Percentiles rank a stretch among this genome's conserved stretches.
phyloP scores from a whole-genome alignment of 2,329 filamentous ascomycete species.

The Pyrenochaeta sp. region DNA sequence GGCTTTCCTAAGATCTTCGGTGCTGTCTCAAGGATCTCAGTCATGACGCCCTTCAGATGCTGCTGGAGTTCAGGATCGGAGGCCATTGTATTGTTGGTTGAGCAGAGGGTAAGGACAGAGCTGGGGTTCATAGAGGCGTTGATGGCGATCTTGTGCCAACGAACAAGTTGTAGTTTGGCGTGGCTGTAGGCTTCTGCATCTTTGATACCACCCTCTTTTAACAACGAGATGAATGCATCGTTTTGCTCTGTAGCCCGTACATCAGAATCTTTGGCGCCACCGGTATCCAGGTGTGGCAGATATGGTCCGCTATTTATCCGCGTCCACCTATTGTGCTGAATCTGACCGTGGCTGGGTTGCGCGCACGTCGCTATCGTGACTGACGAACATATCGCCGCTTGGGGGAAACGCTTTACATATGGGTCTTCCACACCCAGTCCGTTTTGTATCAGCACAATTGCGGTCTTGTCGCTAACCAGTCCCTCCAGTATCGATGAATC shows the following conservation, averaged over 20 bases:
- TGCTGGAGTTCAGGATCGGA: conserved; percentile 67
- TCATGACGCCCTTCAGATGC: conserved; percentile 73
- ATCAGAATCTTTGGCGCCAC: conserved; percentile 25
- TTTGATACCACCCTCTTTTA: conserved; percentile 68
- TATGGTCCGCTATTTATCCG: conserved; percentile 75
- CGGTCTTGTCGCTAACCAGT: conserved; percentile 62
- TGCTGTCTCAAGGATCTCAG: conserved; percentile 72
- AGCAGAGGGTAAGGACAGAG: conserved; percentile 71
- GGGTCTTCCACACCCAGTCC: conserved; percentile 75
- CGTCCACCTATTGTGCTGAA: conserved; percentile 78
- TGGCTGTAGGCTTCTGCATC: conserved; percentile 73
- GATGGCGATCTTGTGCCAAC: conserved; percentile 81
- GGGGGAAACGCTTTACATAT: conserved; percentile 69
- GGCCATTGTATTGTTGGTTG: conserved; percentile 72
- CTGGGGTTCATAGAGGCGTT: conserved; percentile 79
- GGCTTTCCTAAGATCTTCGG: conserved; percentile 69
- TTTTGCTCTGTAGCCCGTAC: conserved; percentile 55
- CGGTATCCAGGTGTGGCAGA: conserved; percentile 58
- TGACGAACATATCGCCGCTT: conserved; percentile 69
- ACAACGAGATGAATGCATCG: conserved; percentile 62
- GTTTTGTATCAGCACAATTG: conserved; percentile 75
- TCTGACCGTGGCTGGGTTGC: conserved; percentile 68
- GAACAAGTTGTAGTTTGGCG: conserved; percentile 72
- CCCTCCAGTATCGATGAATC: conserved; percentile 70
- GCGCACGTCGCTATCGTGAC: conserved; percentile 76